Evolutionary conservation across 805 yeast genomes (phyloP).

Genomic region (Kluyveromyces lactis): DNA sequence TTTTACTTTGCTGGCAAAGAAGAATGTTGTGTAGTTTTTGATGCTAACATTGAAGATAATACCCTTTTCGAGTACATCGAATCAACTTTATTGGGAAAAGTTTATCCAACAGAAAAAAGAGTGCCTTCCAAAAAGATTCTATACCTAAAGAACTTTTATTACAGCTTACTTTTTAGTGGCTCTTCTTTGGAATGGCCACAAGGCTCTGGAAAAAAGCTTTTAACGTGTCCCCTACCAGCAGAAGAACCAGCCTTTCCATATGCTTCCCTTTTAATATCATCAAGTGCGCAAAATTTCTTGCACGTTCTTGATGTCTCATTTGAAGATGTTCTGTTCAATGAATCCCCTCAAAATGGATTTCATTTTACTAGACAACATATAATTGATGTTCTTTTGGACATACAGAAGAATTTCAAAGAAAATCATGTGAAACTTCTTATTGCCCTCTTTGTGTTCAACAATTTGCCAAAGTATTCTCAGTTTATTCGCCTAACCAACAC

Average conservation of each 20-base stretch:
- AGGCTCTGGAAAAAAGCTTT: slow-evolving; percentile 28
- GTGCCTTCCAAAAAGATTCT: slow-evolving; percentile 30
- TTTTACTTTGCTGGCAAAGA: slow-evolving; percentile 20
- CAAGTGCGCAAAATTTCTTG: slow-evolving; percentile 51
- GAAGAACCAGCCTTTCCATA: slow-evolving; percentile 62
- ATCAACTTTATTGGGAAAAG: slow-evolving; percentile 65
- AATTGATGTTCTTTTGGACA: slow-evolving; percentile 59
- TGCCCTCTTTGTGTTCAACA: slow-evolving; percentile 69
- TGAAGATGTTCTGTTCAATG: slow-evolving; percentile 30
- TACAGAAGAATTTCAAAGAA: slow-evolving; percentile 31
- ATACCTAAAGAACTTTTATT: slow-evolving; percentile 43
- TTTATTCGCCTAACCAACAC: slow-evolving; percentile 66
- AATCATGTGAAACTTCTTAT: slow-evolving; percentile 31
- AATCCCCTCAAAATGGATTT: slow-evolving; percentile 10
- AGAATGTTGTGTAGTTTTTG: slow-evolving; percentile 8
- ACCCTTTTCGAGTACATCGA: slow-evolving; percentile 56
- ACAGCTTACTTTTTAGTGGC: slow-evolving; percentile 54
- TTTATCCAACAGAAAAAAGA: slow-evolving; percentile 62
- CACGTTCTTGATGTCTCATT: slow-evolving; percentile 78
- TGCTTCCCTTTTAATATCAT: slow-evolving; percentile 46
- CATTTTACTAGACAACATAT: slow-evolving; percentile 54
- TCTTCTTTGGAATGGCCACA: slow-evolving; percentile 40
- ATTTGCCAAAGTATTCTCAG: slow-evolving; percentile 78
- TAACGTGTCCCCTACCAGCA: slow-evolving; percentile 20
- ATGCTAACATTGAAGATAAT: slow-evolving; percentile 13